Evolutionary conservation across 345 rosid species (phyloP).

Genomic region (Populus nigra): DNA sequence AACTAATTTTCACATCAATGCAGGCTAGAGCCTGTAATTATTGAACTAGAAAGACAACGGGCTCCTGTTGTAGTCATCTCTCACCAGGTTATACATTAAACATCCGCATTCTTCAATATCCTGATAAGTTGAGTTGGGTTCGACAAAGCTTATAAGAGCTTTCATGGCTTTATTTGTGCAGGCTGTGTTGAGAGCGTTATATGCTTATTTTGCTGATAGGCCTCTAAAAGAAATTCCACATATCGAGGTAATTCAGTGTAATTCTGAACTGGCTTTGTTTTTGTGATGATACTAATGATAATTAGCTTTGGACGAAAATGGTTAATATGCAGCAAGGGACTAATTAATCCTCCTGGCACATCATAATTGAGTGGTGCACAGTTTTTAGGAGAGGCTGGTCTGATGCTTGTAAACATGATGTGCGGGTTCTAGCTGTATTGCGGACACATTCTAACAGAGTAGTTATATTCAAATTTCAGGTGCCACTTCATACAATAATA

Average conservation of each 20-base stretch:
- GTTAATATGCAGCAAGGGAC: background rate
- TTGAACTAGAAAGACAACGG: slow-evolving; percentile 95
- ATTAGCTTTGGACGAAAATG: background rate
- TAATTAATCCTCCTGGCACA: background rate
- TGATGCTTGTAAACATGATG: background rate
- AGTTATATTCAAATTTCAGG: slow-evolving; percentile 43
- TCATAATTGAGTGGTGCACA: background rate
- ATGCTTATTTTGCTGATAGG: slow-evolving; percentile 96
- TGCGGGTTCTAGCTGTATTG: background rate
- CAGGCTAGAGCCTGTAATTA: slow-evolving; percentile 98
- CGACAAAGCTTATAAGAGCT: background rate
- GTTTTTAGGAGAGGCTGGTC: background rate
- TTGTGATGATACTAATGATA: background rate
- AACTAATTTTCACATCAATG: slow-evolving; percentile 19
- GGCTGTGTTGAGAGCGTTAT: slow-evolving; percentile 99
- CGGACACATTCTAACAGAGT: background rate
- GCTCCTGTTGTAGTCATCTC: slow-evolving; percentile 97
- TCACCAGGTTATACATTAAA: slow-evolving; percentile 71
- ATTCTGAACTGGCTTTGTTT: background rate
- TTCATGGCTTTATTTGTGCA: slow-evolving; percentile 28
- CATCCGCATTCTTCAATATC: slow-evolving; percentile 5
- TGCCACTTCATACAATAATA: slow-evolving; percentile 95
- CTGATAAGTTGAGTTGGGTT: background rate
- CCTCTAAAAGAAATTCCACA: slow-evolving; percentile 96
- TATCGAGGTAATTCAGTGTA: slow-evolving; percentile 62